Conservation (phyloP, 345 rosid species). For the Dipteronia sinensis region DNA sequence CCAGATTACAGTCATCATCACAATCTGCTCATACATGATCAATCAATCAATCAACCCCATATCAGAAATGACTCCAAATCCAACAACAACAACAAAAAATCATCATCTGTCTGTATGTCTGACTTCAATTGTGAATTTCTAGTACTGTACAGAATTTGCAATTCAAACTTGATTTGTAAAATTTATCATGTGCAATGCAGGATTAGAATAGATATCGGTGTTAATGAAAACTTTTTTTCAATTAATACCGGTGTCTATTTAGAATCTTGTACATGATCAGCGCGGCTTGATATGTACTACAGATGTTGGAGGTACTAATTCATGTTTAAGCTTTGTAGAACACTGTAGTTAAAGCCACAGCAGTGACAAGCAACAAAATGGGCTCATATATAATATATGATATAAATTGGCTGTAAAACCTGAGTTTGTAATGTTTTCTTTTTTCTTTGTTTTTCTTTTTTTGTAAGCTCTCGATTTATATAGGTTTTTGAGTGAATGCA, state of each 20-base stretch:
- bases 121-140: conserved; percentile 6
- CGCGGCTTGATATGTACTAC: too few relatives aligned
- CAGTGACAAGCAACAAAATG: neutral
- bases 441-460: neutral
- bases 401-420: neutral
- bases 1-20: conserved; percentile 50
- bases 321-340: neutral
- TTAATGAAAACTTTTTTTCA: too few relatives aligned
- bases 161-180: neutral
- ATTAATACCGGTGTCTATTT: too few relatives aligned
- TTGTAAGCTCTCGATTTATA: neutral
- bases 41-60: neutral
- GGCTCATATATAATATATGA: too few relatives aligned
- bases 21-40: conserved; percentile 59
- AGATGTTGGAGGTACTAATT: conserved; percentile 12
- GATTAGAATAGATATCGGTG: too few relatives aligned
- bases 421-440: neutral
- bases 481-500: neutral
- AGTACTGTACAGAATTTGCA: conserved; percentile 7
- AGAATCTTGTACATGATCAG: too few relatives aligned
- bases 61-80: conserved; percentile 14
- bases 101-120: neutral
- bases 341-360: neutral
- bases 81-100: neutral
- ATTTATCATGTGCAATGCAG: too few relatives aligned